A percentile compares a stretch with the other conserved stretches of the same genome.
phyloP scores from a whole-genome alignment of 1,284 basidiomycete species.

The Leccinum griseonigrum region DNA sequence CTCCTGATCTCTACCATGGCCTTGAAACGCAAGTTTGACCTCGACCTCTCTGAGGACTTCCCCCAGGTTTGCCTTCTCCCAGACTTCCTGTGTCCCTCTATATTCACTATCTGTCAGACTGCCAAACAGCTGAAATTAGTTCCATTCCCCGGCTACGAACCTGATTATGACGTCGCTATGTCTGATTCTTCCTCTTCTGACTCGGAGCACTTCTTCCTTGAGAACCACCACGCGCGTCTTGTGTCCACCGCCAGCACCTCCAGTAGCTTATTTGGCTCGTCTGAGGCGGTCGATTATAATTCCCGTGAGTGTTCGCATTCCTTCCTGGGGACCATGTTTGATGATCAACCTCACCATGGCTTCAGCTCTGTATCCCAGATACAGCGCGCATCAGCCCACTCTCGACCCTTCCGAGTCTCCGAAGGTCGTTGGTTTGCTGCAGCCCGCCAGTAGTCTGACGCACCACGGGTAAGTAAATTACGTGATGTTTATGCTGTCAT shows the following conservation, averaged over 20 bases:
- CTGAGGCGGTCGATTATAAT: constrained; percentile 35
- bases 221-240: constrained; percentile 60
- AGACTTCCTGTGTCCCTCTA: constrained; percentile 13
- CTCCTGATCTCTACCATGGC: constrained; percentile 46
- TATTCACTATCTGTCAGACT: constrained; percentile 37
- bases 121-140: constrained; percentile 70
- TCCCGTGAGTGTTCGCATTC: constrained; percentile 34
- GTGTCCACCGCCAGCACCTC: constrained; percentile 61
- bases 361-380: constrained; percentile 58
- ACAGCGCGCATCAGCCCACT: constrained; percentile 58
- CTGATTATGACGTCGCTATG: constrained; percentile 68
- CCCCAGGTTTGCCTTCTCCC: constrained; percentile 39
- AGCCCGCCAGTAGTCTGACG: constrained; percentile 58
- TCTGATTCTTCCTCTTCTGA: constrained; percentile 52
- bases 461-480: constrained; percentile 66
- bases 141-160: constrained; percentile 62
- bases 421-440: constrained; percentile 58
- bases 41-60: constrained; percentile 51
- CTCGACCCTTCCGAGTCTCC: constrained; percentile 44
- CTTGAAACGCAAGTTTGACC: constrained; percentile 70
- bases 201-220: constrained; percentile 49
- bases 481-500: background rate
- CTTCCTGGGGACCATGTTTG: background rate
- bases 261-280: constrained; percentile 44
- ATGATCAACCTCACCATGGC: background rate